Evolutionary conservation across 148 eudicot species (phyloP).

Genomic region (Rhododendron kiyosumense): DNA sequence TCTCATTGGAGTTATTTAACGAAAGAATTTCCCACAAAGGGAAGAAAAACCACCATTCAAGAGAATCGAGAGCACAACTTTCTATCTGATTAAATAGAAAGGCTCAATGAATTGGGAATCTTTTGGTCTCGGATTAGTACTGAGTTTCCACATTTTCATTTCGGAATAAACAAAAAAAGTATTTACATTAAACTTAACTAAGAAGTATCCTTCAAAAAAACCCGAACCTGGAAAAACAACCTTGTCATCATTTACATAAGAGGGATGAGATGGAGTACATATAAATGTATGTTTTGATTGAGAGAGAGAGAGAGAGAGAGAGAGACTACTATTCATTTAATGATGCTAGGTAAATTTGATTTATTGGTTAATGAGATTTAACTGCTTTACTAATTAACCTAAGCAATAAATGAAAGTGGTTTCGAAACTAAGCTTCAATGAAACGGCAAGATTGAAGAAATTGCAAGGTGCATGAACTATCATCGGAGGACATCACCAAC

Average conservation of each 20-base stretch:
- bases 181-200: neutral
- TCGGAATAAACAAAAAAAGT: neutral
- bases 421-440: neutral
- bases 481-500: neutral
- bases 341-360: neutral
- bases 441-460: neutral
- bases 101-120: neutral
- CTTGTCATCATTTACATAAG: neutral
- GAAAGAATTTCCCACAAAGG: neutral
- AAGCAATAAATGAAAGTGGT: neutral
- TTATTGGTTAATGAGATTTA: neutral
- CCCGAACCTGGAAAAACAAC: neutral
- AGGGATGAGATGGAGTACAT: neutral
- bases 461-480: neutral
- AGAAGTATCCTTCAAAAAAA: neutral
- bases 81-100: neutral
- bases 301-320: neutral
- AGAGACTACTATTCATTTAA: neutral
- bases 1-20: neutral
- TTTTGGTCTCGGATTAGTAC: neutral
- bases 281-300: neutral
- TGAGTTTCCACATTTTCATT: neutral
- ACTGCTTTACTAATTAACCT: neutral
- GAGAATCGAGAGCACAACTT: neutral
- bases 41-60: neutral